Percentiles rank a stretch among this genome's conserved stretches.
Evolutionary conservation across 805 yeast genomes (phyloP).

Genomic region (Clavispora carvajalis): DNA sequence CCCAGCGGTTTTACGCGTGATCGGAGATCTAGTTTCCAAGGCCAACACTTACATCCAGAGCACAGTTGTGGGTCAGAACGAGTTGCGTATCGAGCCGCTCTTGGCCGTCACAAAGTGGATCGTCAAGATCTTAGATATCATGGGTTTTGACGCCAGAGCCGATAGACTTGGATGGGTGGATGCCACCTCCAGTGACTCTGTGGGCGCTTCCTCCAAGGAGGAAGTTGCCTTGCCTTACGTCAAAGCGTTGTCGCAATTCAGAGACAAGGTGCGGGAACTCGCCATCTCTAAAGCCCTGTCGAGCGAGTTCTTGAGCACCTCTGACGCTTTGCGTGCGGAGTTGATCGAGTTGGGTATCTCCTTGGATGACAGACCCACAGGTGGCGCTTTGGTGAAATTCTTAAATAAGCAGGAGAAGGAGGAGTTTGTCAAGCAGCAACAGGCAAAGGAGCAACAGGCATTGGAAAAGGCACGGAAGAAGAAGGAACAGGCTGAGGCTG

Average conservation of each 20-base stretch:
- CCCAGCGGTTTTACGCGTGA: conserved; percentile 61
- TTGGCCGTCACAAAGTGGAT: conserved; percentile 62
- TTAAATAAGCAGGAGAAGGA: conserved; percentile 63
- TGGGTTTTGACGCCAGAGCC: conserved; percentile 70
- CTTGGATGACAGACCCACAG: conserved; percentile 80
- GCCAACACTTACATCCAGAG: conserved; percentile 65
- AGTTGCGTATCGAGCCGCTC: conserved; percentile 60
- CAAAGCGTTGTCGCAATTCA: conserved; percentile 67
- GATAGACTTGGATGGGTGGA: conserved; percentile 83
- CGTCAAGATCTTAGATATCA: conserved; percentile 58
- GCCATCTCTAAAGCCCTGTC: conserved; percentile 59
- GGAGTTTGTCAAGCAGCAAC: conserved; percentile 52
- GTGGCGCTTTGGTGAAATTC: conserved; percentile 80
- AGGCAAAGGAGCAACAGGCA: conserved; percentile 51
- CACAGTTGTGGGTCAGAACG: conserved; percentile 38
- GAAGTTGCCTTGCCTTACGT: conserved; percentile 77
- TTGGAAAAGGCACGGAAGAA: conserved; percentile 56
- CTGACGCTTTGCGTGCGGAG: conserved; percentile 71
- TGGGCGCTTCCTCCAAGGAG: conserved; percentile 37
- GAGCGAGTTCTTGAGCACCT: conserved; percentile 53
- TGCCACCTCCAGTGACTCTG: conserved; percentile 24
- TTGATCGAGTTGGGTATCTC: conserved; percentile 73
- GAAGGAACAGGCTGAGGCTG: conserved; percentile 42
- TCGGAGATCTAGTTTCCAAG: conserved; percentile 65
- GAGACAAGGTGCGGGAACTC: conserved; percentile 72